Base-by-base conservation (phyloP, 441 rosid genomes). In the Euphorbia celastroides region DNA sequence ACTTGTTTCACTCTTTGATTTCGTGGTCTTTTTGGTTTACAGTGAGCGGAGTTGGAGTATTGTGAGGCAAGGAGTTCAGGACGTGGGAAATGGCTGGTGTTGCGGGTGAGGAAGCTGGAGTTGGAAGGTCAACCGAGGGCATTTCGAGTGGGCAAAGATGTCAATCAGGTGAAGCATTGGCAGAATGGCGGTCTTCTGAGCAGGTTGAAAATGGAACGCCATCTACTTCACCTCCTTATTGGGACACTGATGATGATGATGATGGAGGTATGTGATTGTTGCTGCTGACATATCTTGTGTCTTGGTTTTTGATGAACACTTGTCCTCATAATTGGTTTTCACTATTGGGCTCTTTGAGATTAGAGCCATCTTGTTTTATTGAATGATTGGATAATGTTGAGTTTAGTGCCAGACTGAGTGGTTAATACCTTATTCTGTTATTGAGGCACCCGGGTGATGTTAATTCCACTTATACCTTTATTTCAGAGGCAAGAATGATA, bases 121-220 rank as follows among this genome's bases (percentile, higher is more conserved):
- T 72, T 70, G 95, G 85, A 77, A 76, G 87, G 83, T 78, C 88
- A 65, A 64, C 65, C 38, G 97, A 90, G 77, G 92, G 84, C 65
- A 76, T 74, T 76, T 80, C 83, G 10, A 90, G 84, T 56, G 82
- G 82, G 72, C 87, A 76, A 73, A 79, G 70, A 28, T 86, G 88
- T 71, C 87, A 84, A 68, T 75, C 87, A 42, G 89, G 88, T 73
- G 98, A 90, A 78, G 86, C 88, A 42, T 72, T 88, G 78, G 85
- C 85, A 0, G 96, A 90, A 75, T 90, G 97, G 93, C 87, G 97
- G 69, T 90, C 90, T 36, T 87, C 90, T 58, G 92, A 81, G 81
- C 98, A 84, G 84, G 83, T 90, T 74, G 98, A 88, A 67, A 88
- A 87, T 73, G 98, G 90, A 71, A 87, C 76, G 6, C 87, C 95